Percentiles rank a stretch among this genome's conserved stretches.
phyloP scores from a whole-genome alignment of 2,329 filamentous ascomycete genomes.

The Hypoxylon sp. region DNA sequence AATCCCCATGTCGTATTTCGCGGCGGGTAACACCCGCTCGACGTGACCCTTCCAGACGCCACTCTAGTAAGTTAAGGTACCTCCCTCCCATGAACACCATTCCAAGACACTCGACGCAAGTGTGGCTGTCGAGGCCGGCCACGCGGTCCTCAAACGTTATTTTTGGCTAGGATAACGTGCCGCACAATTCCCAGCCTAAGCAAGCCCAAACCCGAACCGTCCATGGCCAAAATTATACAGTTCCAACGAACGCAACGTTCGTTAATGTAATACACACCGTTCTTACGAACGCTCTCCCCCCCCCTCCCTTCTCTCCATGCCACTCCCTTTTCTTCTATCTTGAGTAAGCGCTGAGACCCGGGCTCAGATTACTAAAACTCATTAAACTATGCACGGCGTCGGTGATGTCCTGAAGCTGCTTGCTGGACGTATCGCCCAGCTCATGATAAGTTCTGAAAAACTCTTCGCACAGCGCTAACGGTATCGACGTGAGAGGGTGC shows the following conservation, averaged over 20 bases:
- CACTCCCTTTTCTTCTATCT: conserved; percentile 10
- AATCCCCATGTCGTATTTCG: conserved; percentile 10
- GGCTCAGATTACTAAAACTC: conserved; percentile 43
- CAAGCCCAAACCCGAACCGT: neutral
- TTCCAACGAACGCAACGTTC: conserved; percentile 12
- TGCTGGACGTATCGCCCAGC: conserved; percentile 41
- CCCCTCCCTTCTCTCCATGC: neutral
- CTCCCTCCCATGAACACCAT: conserved; percentile 27
- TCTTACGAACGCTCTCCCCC: neutral
- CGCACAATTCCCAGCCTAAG: neutral
- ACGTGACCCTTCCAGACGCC: conserved; percentile 13
- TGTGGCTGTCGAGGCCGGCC: conserved; percentile 12
- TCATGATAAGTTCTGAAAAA: conserved; percentile 41
- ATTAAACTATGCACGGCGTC: conserved; percentile 44
- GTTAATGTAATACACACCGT: conserved; percentile 24
- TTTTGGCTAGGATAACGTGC: neutral
- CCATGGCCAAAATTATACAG: conserved; percentile 22
- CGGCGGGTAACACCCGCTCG: conserved; percentile 19
- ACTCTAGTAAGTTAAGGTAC: conserved; percentile 2
- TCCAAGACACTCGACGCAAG: conserved; percentile 12
- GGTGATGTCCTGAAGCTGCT: conserved; percentile 42
- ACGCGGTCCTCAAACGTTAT: conserved; percentile 1
- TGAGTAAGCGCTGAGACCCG: conserved; percentile 35
- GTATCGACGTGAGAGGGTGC: conserved; percentile 44
- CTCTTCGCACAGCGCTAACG: conserved; percentile 41